phyloP scores from a whole-genome alignment of 2,329 filamentous ascomycete genomes.

The Penicillium paneum region DNA sequence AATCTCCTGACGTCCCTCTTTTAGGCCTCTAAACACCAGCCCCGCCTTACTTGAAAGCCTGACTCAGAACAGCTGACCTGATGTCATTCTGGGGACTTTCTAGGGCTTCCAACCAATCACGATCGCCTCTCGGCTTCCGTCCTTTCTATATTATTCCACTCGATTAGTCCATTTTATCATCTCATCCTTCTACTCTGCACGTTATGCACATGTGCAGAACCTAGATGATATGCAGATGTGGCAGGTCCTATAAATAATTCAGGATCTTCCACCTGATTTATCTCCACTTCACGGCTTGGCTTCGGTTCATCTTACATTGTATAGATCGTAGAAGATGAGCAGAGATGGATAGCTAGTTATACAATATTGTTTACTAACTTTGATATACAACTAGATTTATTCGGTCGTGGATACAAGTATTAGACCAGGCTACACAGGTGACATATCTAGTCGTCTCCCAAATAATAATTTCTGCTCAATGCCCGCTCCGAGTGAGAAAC shows the following conservation, averaged over 20 bases:
- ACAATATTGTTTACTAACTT: neutral
- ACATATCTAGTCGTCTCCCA: neutral
- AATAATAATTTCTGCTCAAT: neutral
- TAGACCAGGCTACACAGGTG: neutral
- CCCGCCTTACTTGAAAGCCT: neutral
- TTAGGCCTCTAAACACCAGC: neutral
- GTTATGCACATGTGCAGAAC: neutral
- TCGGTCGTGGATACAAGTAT: neutral
- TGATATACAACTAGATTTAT: neutral
- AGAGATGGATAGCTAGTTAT: neutral
- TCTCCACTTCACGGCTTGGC: constrained; percentile 15
- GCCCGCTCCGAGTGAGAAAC: neutral
- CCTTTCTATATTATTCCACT: neutral
- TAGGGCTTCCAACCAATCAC: neutral
- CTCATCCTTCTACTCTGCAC: neutral
- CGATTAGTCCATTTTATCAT: neutral
- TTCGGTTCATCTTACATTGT: neutral
- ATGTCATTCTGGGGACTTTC: constrained; percentile 25
- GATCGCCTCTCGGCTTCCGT: neutral
- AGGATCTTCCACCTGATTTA: constrained; percentile 14
- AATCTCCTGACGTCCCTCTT: neutral
- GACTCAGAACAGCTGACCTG: constrained; percentile 15
- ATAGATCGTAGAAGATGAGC: neutral
- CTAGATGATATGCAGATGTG: neutral
- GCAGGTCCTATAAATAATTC: constrained; percentile 3